Evolutionary conservation across 116 monocot species (phyloP), one percentile per base, ranked within the genome.

Genomic region (Dioscorea cayenensis): DNA sequence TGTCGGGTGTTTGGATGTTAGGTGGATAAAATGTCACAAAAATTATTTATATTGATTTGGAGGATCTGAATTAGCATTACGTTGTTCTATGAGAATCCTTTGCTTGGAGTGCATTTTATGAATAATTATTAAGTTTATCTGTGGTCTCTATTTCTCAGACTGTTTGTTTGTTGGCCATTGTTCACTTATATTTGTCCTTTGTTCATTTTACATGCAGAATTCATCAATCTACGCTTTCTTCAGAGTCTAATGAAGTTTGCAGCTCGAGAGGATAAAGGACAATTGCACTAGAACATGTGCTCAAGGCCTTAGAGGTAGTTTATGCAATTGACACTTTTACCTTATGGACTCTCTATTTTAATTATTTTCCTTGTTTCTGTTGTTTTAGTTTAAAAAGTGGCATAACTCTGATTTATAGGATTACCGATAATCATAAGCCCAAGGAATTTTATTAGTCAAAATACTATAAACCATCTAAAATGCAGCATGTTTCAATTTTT

Each of bases 231-330:
- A n/a, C 36, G 36, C n/a, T 97, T 50, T 97, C 97, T 21, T 97
- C 97, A 1, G 97, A 97, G 72, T 90, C 97, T 25, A 97, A 97
- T 75, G 97, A 97, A 72, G 93, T 97, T 38, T 93, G 97, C 55
- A 93, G 73, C 59, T n/a, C 87, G 93, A 52, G 97, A 93, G 79
- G 97, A 97, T 36, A 97, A 86, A 97, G 76, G 75, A 97, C 88
- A 51, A 97, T 97, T 75, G 93, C 93, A 5, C 97, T 93, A 17
- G 97, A 97, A 66, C 97, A 97, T 80, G 97, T 97, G 36, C 79
- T 97, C n/a, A 93, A 88, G 77, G 97, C 97, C 74, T 86, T 97
- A 68, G 82, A 93, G 88, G 97, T 93, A 81, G 68, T 27, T 71
- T 17, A 18, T 52, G 27, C 16, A 0, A 62, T 9, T 9, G 17